Evolutionary conservation across 139 green algal genomes (phyloP).

Genomic region (Chlorella ohadii): DNA sequence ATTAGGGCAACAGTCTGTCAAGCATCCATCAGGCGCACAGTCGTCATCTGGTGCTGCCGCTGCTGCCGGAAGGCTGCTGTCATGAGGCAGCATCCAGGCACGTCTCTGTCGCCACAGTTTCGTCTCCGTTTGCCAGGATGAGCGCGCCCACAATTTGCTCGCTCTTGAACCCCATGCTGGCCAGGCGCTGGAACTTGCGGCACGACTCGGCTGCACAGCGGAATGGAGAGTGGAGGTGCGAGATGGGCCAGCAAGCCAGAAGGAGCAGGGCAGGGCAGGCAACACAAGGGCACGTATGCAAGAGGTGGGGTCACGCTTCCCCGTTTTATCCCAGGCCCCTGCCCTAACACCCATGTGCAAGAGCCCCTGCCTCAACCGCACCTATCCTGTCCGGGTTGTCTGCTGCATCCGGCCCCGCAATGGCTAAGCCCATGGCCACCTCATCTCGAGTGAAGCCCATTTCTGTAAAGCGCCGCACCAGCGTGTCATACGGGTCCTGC

Average conservation of each 20-base stretch:
- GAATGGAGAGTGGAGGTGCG: neutral
- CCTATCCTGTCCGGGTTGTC: conserved; percentile 6
- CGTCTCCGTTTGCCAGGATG: conserved; percentile 5
- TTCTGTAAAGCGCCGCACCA: conserved; percentile 20
- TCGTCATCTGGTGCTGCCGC: too few species aligned
- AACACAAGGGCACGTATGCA: too few species aligned
- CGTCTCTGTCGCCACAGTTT: neutral
- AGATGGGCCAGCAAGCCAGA: neutral
- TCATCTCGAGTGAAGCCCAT: conserved; percentile 24
- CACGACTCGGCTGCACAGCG: conserved; percentile 16
- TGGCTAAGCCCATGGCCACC: conserved; percentile 22
- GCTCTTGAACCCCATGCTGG: conserved; percentile 26
- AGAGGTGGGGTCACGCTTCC: too few species aligned
- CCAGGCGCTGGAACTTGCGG: conserved; percentile 34
- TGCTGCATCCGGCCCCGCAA: neutral
- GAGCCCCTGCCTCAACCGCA: neutral
- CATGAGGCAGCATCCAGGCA: neutral
- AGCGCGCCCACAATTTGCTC: conserved; percentile 10
- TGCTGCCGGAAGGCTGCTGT: neutral
- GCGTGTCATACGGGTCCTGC: conserved; percentile 26
- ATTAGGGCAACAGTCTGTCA: too few species aligned
- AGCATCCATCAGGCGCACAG: too few species aligned
- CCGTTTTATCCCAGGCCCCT: too few species aligned
- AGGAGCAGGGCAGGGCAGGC: neutral
- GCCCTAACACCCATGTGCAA: too few species aligned